phyloP scores from a whole-genome alignment of 75 land plant genomes.

The Pseudotsuga menziesii region DNA sequence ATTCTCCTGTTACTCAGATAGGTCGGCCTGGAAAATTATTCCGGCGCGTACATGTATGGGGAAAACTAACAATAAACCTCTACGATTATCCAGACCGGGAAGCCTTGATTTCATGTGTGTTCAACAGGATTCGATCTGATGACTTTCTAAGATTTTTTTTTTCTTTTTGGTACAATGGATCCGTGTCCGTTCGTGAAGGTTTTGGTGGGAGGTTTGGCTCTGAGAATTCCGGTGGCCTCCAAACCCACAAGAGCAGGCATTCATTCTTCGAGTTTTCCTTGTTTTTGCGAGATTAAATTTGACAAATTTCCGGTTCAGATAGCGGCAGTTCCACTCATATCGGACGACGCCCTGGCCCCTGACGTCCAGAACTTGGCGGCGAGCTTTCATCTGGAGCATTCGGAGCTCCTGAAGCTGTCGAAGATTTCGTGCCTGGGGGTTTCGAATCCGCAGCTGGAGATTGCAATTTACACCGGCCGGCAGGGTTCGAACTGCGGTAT shows the following conservation, averaged over 20 bases:
- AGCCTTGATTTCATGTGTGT: neutral
- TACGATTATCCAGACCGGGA: neutral
- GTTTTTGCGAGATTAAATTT: constrained; percentile 35
- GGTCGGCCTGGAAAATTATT: neutral
- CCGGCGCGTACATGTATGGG: neutral
- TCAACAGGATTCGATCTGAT: neutral
- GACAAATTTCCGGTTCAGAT: constrained; percentile 22
- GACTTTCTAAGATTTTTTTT: neutral
- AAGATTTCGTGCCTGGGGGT: constrained; percentile 5
- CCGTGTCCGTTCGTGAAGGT: constrained; percentile 42
- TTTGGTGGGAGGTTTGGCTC: constrained; percentile 36
- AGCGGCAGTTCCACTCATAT: constrained; percentile 30
- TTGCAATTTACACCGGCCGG: constrained; percentile 29
- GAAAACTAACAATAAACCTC: neutral
- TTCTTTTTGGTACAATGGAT: constrained; percentile 26
- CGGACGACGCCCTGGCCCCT: constrained; percentile 16
- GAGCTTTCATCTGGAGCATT: constrained; percentile 38
- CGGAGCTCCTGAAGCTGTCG: constrained; percentile 30
- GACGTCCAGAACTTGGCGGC: constrained; percentile 24
- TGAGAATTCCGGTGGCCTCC: constrained; percentile 37
- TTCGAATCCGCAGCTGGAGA: constrained; percentile 18
- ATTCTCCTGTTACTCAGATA: neutral
- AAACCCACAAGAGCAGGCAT: constrained; percentile 29
- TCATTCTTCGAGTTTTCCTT: constrained; percentile 40
- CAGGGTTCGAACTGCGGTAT: constrained; percentile 24